phyloP scores from a whole-genome alignment of 139 green algal genomes.

The Chlorella sp. region DNA sequence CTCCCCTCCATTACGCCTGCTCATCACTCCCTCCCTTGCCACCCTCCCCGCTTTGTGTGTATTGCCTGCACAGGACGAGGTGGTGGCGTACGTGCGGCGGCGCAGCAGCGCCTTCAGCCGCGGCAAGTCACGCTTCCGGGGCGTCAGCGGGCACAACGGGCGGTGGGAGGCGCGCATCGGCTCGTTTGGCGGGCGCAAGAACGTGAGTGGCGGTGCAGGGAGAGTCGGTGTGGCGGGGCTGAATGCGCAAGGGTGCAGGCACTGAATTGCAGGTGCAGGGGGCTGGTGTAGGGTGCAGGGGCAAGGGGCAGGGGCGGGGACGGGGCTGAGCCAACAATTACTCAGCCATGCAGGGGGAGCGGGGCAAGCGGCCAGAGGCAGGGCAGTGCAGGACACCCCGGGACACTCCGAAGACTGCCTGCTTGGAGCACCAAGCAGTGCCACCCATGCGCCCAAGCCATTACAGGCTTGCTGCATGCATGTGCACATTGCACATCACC shows the following conservation, averaged over 20 bases:
- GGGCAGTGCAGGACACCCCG: neutral
- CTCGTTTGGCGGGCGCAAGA: constrained; percentile 68
- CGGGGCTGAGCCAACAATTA: no score
- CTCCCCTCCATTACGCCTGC: no score
- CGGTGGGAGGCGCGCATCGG: constrained; percentile 80
- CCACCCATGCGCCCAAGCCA: no score
- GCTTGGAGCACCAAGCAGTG: no score
- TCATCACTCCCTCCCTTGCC: no score
- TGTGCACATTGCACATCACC: no score
- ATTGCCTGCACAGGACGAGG: constrained; percentile 53
- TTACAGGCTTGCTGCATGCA: no score
- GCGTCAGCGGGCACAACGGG: constrained; percentile 67
- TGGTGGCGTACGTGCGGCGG: constrained; percentile 66
- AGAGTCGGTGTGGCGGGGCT: neutral
- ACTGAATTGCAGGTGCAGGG: neutral
- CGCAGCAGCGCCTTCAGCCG: constrained; percentile 64
- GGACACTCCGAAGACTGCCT: no score
- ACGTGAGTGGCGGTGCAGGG: constrained; percentile 46
- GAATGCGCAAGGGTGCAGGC: neutral
- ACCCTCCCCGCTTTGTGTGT: neutral
- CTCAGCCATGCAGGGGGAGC: neutral
- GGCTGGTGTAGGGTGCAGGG: neutral
- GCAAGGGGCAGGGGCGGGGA: no score
- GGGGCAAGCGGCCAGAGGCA: neutral
- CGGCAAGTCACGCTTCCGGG: constrained; percentile 65